Evolutionary conservation across 768 basidiomycete genomes (phyloP).

Genomic region (Tulasnella sp.): DNA sequence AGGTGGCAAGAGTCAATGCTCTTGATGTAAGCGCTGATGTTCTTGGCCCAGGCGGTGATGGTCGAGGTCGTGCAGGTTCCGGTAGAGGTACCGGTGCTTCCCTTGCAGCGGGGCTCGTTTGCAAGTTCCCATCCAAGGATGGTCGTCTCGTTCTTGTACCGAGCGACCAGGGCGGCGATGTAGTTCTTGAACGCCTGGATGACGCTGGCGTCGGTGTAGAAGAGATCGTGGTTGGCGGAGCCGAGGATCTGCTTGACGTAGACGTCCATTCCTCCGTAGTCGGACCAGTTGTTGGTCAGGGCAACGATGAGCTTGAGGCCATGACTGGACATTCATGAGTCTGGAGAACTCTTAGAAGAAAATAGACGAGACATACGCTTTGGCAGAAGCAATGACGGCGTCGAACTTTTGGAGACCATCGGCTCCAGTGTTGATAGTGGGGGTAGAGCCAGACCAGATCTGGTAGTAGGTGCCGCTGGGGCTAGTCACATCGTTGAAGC

Average conservation of each 20-base stretch:
- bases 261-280: slow-evolving; percentile 56
- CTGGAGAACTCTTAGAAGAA: no score
- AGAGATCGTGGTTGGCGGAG: no score
- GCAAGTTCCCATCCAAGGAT: slow-evolving; percentile 47
- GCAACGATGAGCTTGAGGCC: no score
- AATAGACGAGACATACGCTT: slow-evolving; percentile 48
- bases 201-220: no score
- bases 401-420: slow-evolving; percentile 34
- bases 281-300: slow-evolving; percentile 23
- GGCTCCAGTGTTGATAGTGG: slow-evolving; percentile 46
- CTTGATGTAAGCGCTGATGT: slow-evolving; percentile 55
- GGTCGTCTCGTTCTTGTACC: no score
- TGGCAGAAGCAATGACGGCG: slow-evolving; percentile 45
- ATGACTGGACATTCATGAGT: no score
- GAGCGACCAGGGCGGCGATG: no score
- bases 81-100: slow-evolving; percentile 26
- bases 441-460: no score
- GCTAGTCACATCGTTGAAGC: no score
- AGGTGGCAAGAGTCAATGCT: slow-evolving; percentile 51
- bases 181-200: no score
- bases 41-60: slow-evolving; percentile 46
- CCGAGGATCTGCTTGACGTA: no score
- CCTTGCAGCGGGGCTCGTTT: slow-evolving; percentile 28
- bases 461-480: no score
- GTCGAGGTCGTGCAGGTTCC: slow-evolving; percentile 40